Percentiles rank a stretch among this genome's conserved stretches.
Conservation (phyloP, 192 early-diverging fungal genomes). For the Entomortierella beljakovae region DNA sequence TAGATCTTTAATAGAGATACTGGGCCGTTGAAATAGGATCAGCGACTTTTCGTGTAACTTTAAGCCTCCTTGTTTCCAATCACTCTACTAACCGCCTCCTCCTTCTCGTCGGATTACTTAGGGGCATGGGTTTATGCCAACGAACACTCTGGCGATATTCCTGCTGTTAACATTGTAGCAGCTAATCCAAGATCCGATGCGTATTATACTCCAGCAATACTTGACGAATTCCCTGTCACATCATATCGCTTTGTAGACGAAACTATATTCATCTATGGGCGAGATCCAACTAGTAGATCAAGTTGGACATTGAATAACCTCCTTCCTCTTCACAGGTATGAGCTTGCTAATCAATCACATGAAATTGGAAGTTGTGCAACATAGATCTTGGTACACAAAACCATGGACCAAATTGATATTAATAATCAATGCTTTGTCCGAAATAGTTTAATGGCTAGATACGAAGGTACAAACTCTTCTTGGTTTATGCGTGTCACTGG, state of each 20-base stretch:
- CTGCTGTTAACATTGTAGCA: constrained; percentile 35
- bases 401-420: neutral
- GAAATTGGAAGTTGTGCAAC: neutral
- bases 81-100: neutral
- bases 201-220: constrained; percentile 28
- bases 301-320: constrained; percentile 50
- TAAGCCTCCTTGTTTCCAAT: neutral
- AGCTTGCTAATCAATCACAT: neutral
- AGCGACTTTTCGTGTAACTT: neutral
- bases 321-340: constrained; percentile 47
- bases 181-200: constrained; percentile 42
- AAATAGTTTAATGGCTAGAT: constrained; percentile 26
- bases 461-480: constrained; percentile 31
- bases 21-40: neutral
- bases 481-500: constrained; percentile 52
- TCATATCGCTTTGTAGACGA: constrained; percentile 42
- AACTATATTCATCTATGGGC: constrained; percentile 43
- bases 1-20: neutral
- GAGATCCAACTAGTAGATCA: constrained; percentile 27
- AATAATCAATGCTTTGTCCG: neutral
- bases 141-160: constrained; percentile 19
- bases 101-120: neutral
- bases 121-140: constrained; percentile 38
- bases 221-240: constrained; percentile 29
- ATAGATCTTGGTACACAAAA: neutral